Conservation (phyloP, 306 rosid genomes). For the Begonia peltatifolia region DNA sequence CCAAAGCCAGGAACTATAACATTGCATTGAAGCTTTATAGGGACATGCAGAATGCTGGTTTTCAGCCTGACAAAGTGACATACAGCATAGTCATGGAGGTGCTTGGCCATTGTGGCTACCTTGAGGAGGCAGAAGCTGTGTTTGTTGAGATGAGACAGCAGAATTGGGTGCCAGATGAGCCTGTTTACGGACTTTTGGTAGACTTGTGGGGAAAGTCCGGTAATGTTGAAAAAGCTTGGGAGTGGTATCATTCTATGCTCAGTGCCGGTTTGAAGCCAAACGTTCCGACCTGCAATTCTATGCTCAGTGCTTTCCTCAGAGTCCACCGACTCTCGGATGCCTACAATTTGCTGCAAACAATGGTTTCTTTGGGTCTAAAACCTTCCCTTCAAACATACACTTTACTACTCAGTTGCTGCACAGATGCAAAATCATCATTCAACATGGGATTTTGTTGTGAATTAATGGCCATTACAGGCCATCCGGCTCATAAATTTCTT, state of each 20-base stretch:
- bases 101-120: slow-evolving; percentile 85
- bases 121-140: slow-evolving; percentile 73
- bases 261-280: slow-evolving; percentile 75
- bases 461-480: slow-evolving; percentile 68
- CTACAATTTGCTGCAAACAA: slow-evolving; percentile 52
- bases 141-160: slow-evolving; percentile 64
- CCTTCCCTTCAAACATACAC: slow-evolving; percentile 91
- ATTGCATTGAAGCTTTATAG: slow-evolving; percentile 63
- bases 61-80: slow-evolving; percentile 80
- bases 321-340: slow-evolving; percentile 63
- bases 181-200: slow-evolving; percentile 84
- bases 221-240: slow-evolving; percentile 81
- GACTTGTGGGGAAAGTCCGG: slow-evolving; percentile 98
- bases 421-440: slow-evolving; percentile 56
- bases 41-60: slow-evolving; percentile 76
- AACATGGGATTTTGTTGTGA: slow-evolving; percentile 65
- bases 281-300: slow-evolving; percentile 85
- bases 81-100: slow-evolving; percentile 97
- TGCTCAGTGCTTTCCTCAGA: slow-evolving; percentile 83
- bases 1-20: slow-evolving; percentile 87
- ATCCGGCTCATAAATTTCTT: slow-evolving; percentile 81
- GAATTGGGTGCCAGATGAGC: slow-evolving; percentile 86
- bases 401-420: slow-evolving; percentile 82
- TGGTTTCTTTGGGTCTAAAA: slow-evolving; percentile 55
- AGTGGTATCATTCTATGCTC: slow-evolving; percentile 74